Conservation (phyloP, 2,329 filamentous ascomycete species). For the Xylariaceae sp. region DNA sequence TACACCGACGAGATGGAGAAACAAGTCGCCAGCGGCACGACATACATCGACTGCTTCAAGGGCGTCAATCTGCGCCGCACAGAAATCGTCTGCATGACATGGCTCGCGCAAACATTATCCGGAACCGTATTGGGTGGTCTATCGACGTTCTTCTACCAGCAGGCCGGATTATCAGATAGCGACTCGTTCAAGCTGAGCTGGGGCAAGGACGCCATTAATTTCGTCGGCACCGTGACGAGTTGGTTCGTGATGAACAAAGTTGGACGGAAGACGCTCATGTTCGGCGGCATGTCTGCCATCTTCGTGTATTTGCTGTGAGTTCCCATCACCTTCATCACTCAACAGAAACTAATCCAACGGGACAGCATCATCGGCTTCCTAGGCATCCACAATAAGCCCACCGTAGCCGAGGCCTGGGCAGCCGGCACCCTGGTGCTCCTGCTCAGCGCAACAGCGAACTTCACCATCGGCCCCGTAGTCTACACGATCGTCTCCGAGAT, state of each 20-base stretch:
- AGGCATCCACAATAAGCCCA: slow-evolving; percentile 32
- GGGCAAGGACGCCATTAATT: slow-evolving; percentile 36
- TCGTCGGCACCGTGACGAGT: slow-evolving; percentile 38
- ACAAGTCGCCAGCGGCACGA: slow-evolving; percentile 32
- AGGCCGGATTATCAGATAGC: slow-evolving; percentile 32
- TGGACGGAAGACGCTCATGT: slow-evolving; percentile 38
- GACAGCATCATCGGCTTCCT: slow-evolving; percentile 31
- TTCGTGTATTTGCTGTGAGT: slow-evolving; percentile 36
- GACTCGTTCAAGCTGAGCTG: slow-evolving; percentile 33
- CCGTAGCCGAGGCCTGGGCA: slow-evolving; percentile 38
- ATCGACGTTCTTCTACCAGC: slow-evolving; percentile 35
- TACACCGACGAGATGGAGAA: slow-evolving; percentile 40
- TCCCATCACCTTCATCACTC: neutral
- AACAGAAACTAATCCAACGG: slow-evolving; percentile 1
- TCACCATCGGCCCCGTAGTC: slow-evolving; percentile 42
- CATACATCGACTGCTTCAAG: slow-evolving; percentile 39
- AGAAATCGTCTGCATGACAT: slow-evolving; percentile 34
- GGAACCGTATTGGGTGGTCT: slow-evolving; percentile 33
- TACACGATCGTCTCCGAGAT: slow-evolving; percentile 45
- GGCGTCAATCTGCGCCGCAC: slow-evolving; percentile 36
- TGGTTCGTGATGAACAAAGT: slow-evolving; percentile 38
- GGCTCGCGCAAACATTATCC: slow-evolving; percentile 31
- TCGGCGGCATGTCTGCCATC: slow-evolving; percentile 38
- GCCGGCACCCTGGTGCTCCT: slow-evolving; percentile 40
- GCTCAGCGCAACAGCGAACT: slow-evolving; percentile 40